Conservation (phyloP, 1,284 basidiomycete species). For the Apiotrichum gracile region DNA sequence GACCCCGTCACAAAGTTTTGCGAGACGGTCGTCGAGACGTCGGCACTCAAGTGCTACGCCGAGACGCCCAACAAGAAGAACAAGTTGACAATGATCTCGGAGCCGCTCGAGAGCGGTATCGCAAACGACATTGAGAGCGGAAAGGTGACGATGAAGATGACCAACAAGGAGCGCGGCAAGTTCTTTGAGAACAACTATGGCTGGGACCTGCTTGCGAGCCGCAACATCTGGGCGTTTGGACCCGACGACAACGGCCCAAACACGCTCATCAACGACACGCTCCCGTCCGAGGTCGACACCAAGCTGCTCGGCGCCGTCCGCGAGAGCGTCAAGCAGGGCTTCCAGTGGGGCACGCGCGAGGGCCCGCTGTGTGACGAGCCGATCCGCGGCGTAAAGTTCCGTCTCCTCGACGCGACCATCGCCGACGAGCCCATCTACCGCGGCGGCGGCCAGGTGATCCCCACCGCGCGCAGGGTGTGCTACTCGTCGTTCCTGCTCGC, state of each 20-base stretch:
- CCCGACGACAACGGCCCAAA: constrained; percentile 94
- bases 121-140: constrained; percentile 91
- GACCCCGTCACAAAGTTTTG: constrained; percentile 98
- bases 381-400: constrained; percentile 97
- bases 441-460: constrained; percentile 95
- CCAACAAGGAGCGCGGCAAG: constrained; percentile 82
- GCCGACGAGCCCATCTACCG: constrained; percentile 95
- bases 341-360: constrained; percentile 98
- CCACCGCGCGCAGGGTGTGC: constrained; percentile 89
- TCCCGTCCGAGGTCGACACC: constrained; percentile 94
- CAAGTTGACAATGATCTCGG: constrained; percentile 95
- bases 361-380: constrained; percentile 98
- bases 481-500: constrained; percentile 99
- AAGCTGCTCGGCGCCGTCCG: constrained; percentile 81
- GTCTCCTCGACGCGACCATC: constrained; percentile 82
- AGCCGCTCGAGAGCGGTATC: constrained; percentile 86
- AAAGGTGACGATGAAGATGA: constrained; percentile 85
- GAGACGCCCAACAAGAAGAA: constrained; percentile 99
- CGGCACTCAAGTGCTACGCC: constrained; percentile 95
- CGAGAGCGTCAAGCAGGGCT: constrained; percentile 96
- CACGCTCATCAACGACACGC: constrained; percentile 87
- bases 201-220: constrained; percentile 94
- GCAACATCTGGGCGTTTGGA: constrained; percentile 99
- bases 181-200: constrained; percentile 95
- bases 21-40: constrained; percentile 97